Base-by-base conservation (phyloP, 352 stramenopile genomes). In the Pythium apleroticum region DNA sequence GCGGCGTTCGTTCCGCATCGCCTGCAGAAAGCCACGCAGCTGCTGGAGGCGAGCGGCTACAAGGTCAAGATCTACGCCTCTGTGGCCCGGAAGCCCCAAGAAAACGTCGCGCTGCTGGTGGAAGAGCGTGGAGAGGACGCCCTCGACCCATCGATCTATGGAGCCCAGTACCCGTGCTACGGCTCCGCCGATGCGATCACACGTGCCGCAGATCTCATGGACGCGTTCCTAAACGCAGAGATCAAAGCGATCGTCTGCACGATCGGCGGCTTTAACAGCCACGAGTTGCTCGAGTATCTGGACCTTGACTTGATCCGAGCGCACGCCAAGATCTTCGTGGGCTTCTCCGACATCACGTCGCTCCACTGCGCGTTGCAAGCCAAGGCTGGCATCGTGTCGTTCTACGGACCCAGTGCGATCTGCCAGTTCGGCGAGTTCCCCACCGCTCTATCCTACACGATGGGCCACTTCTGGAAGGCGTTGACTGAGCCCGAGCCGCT, bases 401-500 rank as follows among this genome's bases (percentile, higher is more conserved):
- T 89, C 72, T 89, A 89, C 69, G 81, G 81, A 0, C 77, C 79
- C 11, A 81, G 74, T 4, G 79, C 76, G 10, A 30, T 90, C 14
- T 69, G 66, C 37, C 77, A 88, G 33, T 89, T 89, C n/a, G 79
- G 78, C 17, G 78, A 86, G 45, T 90, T 88, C 52, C 77, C 77
- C 4, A 19, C n/a, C 48, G 72, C 78, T 9, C 50, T 86, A 30
- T 10, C 48, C 41, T 90, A 83, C 64, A 86, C 79, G 15, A 73
- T 81, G 48, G 41, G 66, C 11, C 50, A 73, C 17, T 90, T 86
- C 35, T 76, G 56, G 50, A 73, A 60, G 17, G 72, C 74, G 6
- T 49, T 82, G 15, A 65, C 50, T 3, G n/a, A 49, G 3, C 9
- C 64, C 0, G 49, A 74, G 20, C 68, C 77, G 4, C 61, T 86